Percentiles rank a stretch among this genome's conserved stretches.
Evolutionary conservation across 2,329 filamentous ascomycete species (phyloP).

Genomic region (Pyricularia pennisetigena): DNA sequence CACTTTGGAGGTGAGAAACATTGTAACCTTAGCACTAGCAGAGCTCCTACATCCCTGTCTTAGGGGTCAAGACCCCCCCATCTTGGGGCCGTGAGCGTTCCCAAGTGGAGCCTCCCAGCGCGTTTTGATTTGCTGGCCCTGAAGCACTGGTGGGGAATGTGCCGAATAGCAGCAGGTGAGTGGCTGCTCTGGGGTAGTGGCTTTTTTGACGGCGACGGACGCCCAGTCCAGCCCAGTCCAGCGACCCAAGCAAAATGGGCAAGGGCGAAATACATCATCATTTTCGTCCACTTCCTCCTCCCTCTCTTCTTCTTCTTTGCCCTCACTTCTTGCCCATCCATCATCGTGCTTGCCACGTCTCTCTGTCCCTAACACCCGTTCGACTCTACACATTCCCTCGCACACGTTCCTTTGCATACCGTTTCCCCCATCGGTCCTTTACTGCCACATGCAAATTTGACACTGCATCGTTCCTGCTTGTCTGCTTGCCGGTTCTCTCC

Average conservation of each 20-base stretch:
- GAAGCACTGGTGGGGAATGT: not conserved
- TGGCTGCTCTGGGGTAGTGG: not conserved
- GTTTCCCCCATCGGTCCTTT: not conserved
- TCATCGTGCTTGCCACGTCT: slow-evolving; percentile 3
- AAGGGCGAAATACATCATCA: slow-evolving; percentile 8
- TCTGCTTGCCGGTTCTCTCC: not conserved
- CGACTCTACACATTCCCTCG: slow-evolving; percentile 6
- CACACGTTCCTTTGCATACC: slow-evolving; percentile 4
- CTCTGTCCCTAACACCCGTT: slow-evolving; percentile 2
- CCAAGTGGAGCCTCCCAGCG: not conserved
- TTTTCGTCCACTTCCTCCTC: slow-evolving; percentile 5
- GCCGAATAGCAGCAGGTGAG: not conserved
- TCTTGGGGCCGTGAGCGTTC: not conserved
- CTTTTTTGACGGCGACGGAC: slow-evolving; percentile 1
- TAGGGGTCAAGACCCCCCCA: slow-evolving; percentile 5
- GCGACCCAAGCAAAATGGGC: slow-evolving; percentile 5
- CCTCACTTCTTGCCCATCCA: slow-evolving; percentile 4
- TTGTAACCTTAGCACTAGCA: not conserved
- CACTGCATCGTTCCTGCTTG: not conserved
- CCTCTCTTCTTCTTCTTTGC: slow-evolving; percentile 1
- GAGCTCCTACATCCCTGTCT: slow-evolving; percentile 3
- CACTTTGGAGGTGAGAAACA: not conserved
- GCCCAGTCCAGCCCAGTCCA: not conserved
- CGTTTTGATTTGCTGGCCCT: not conserved
- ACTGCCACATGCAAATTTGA: not conserved